These are phyloP conservation scores for Malassezia yamatoensis DNA, from an alignment of 1,284 basidiomycete species.

Conservation along the genomic window DNA sequence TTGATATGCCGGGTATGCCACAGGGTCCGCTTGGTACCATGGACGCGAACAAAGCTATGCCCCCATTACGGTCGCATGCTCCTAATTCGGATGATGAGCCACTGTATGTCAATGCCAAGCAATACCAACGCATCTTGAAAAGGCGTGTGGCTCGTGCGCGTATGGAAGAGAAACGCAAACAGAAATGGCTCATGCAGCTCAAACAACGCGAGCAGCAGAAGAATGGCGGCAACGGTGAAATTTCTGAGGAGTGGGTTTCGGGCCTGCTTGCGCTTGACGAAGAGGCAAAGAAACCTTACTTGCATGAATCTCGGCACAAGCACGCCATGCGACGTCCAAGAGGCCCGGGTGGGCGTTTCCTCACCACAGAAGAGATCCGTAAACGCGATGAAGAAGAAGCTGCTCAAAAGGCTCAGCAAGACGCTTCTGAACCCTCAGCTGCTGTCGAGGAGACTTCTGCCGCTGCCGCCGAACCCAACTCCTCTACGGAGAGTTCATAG, in stretches of 20 bases:
- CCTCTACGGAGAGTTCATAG: background rate
- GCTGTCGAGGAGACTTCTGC: background rate
- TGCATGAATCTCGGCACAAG: conserved; percentile 91
- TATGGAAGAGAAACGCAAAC: conserved; percentile 39
- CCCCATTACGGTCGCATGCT: conserved; percentile 14
- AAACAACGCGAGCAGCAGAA: conserved; percentile 26
- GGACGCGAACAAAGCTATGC: conserved; percentile 1
- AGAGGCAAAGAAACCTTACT: conserved; percentile 65
- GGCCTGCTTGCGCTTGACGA: conserved; percentile 23
- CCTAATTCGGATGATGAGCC: conserved; percentile 36
- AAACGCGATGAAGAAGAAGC: conserved; percentile 49
- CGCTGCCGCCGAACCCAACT: background rate
- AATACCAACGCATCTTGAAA: conserved; percentile 44
- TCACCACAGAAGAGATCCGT: conserved; percentile 80
- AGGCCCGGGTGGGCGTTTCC: conserved; percentile 89
- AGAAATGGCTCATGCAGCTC: conserved; percentile 26
- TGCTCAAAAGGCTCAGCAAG: conserved; percentile 9
- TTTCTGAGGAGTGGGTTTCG: conserved; percentile 11
- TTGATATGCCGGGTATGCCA: conserved; percentile 12
- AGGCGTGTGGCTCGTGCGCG: conserved; percentile 33
- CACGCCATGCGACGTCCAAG: conserved; percentile 93
- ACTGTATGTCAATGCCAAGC: conserved; percentile 45
- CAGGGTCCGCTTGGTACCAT: background rate
- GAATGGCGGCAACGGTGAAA: conserved; percentile 8
- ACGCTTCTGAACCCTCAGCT: background rate